Evolutionary conservation across 2,329 filamentous ascomycete genomes (phyloP), one percentile per base, ranked within the genome.

Genomic region (Calonectria naviculata): DNA sequence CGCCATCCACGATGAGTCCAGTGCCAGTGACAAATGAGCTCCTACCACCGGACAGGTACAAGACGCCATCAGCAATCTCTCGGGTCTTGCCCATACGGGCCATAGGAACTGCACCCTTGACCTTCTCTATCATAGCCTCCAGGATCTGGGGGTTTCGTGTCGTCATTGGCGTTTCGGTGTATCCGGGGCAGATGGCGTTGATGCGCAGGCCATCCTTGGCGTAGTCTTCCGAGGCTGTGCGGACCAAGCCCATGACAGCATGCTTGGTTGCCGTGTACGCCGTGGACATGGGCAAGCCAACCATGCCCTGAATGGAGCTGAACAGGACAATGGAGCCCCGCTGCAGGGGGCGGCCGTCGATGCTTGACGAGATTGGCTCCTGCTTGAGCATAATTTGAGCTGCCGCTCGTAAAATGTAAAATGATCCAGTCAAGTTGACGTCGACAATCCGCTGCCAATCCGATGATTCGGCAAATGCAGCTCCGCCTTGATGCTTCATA

Each of bases 341-440:
- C 1, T 76, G 74, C 2, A 76, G 26, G 0, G 70, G 38, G 2
- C 73, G 64, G 2, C 74, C 68, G 31, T 85, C 81, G 38, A 84
- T 81, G 0, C 73, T 71, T 0, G 83, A 85, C 0, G 73, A 64
- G 3, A 86, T 84, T 0, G 78, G 82, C 0, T 84, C 81, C 71
- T 87, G 85, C 71, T 83, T 78, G 15, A 86, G 72, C 85, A 87
- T 87, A 26, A 86, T 81, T 36, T 80, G 13, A 1, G 83, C 82
- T 0, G 82, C 81, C 5, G 83, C 83, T 19, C 81, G 78, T 0
- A 86, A 73, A 2, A 86, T 79, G 68, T 81, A 84, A 69, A 87
- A 85, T 3, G 82, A 83, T 0, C 85, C 85, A 4, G 80, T 84
- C 1, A 87, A 71, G 56, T 87, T 87, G 64, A 86, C 78, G 60